Evolutionary conservation across 257 asterid genomes (phyloP).

Genomic region (Solanum rostratum): DNA sequence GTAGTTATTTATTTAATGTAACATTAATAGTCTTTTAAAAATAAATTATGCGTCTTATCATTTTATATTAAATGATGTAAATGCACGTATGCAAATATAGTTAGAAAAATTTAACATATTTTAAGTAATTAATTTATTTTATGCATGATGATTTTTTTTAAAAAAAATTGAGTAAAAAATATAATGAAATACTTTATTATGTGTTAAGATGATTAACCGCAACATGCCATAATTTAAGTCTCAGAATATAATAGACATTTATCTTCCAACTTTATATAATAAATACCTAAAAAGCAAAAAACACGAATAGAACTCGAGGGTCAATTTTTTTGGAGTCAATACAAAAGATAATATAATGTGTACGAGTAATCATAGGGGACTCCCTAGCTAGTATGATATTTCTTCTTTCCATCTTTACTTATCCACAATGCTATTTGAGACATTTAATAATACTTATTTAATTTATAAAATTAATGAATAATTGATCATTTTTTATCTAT

Average conservation of each 20-base stretch:
- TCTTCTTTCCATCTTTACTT: too few species aligned
- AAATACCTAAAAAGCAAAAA: not conserved
- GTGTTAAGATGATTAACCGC: fast-evolving
- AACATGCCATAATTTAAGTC: not conserved
- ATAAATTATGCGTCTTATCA: not conserved
- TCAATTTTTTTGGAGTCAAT: not conserved
- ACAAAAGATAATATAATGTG: too few species aligned
- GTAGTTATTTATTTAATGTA: not conserved
- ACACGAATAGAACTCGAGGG: not conserved
- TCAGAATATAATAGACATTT: not conserved
- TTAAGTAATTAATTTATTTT: not conserved
- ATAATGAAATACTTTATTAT: not conserved
- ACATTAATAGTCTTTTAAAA: not conserved
- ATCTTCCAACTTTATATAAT: not conserved
- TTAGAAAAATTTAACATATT: not conserved
- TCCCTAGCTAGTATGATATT: not conserved
- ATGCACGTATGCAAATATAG: not conserved
- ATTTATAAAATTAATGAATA: too few species aligned
- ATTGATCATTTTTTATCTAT: too few species aligned
- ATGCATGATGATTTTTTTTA: not conserved
- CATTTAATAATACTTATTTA: too few species aligned
- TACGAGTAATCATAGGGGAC: not conserved
- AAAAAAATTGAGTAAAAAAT: not conserved
- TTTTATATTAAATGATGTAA: not conserved
- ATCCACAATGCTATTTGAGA: too few species aligned